Evolutionary conservation across 768 basidiomycete species (phyloP), one percentile per base, ranked within the genome.

Genomic region (Mycena chlorophos): DNA sequence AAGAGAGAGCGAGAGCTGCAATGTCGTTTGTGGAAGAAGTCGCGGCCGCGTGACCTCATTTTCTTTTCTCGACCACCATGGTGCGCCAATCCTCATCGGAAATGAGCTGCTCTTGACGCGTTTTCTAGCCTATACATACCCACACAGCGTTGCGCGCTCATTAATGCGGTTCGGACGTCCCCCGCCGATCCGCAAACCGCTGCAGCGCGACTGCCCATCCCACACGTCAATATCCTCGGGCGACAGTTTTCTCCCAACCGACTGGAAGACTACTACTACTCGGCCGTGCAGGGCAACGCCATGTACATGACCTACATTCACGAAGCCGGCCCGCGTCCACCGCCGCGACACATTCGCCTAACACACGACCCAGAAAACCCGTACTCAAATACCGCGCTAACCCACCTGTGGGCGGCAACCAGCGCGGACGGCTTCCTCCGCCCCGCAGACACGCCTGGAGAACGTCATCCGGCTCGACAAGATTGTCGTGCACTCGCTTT

Each of bases 301-400:
- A 85, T 98, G 82, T 99, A 99, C 80, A 87, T 98, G 81, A 89
- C 88, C 51, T 97, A 98, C 77, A 75, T 81, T 48, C 96, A 98
- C 72, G 79, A 86, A 63, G 71, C 76, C 39, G 75, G 70, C n/a
- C 72, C 79, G 4, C 80, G 78, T 43, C 79, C 81, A 13, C 73
- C 78, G 12, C 77, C 78, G 8, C 81, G 84, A 56, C 71, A 78
- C 49, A 85, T 86, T 56, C 84, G 85, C 49, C 82, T 85, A 58
- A 82, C 75, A 17, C 90, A 83, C 74, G 87, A 94, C 76, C 86
- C 88, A 4, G 65, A 78, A 28, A 82, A 94, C 67, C 93, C 94
- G 0, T 97, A 94, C 76, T 78, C 87, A 86, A 87, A 72, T 82
- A 89, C 72, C 81, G 94, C 20, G 69, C 81, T 65, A 88, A 91